phyloP scores from a whole-genome alignment of 2,329 filamentous ascomycete genomes.

The Orbilia oligospora region DNA sequence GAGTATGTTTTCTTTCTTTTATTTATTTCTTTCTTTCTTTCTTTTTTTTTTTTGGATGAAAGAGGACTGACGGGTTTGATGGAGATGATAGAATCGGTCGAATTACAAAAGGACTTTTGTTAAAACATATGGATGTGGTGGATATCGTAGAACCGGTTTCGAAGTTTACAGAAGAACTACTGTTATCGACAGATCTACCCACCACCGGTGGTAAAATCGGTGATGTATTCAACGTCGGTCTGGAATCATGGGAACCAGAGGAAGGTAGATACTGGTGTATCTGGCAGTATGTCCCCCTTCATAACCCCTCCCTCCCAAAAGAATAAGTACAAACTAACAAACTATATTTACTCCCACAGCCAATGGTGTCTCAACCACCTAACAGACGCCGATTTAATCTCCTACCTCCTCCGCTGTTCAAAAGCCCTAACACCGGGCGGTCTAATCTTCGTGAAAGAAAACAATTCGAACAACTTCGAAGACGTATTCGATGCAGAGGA shows the following conservation, averaged over 20 bases:
- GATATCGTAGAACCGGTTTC: conserved; percentile 88
- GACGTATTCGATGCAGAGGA: conserved; percentile 70
- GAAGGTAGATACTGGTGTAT: conserved; percentile 79
- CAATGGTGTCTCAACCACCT: conserved; percentile 93
- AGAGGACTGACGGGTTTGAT: neutral
- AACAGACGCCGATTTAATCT: conserved; percentile 79
- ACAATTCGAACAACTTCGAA: conserved; percentile 69
- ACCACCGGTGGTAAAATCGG: conserved; percentile 71
- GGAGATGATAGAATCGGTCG: conserved; percentile 77
- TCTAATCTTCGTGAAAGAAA: conserved; percentile 84
- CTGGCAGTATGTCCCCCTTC: conserved; percentile 62
- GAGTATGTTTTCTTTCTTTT: conserved; percentile 51
- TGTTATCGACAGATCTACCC: conserved; percentile 65
- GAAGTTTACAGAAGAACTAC: conserved; percentile 78
- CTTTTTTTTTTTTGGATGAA: neutral
- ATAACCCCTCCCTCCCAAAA: neutral
- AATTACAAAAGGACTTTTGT: conserved; percentile 82
- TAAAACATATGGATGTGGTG: conserved; percentile 74
- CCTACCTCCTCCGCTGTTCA: conserved; percentile 76
- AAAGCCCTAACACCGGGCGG: conserved; percentile 67
- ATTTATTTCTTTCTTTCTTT: too few relatives aligned
- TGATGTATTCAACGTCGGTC: conserved; percentile 78
- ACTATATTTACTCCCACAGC: conserved; percentile 16
- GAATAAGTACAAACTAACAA: too few relatives aligned
- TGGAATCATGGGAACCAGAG: conserved; percentile 78